Conservation (phyloP, 208 protist species). For the Crithidia thermophila region DNA sequence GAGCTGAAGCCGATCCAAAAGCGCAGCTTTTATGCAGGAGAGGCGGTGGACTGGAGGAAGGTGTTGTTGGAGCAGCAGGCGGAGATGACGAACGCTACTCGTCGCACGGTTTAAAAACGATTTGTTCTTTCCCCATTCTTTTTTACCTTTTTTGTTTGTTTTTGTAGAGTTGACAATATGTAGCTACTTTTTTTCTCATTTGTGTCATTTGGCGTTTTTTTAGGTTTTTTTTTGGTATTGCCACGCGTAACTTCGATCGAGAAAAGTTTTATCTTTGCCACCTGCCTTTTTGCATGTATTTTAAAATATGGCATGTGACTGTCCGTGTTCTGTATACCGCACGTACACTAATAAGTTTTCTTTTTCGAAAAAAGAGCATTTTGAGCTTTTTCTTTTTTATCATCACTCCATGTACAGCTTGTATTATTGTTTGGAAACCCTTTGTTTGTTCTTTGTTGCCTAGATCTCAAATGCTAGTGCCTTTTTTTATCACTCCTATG, state of each 20-base stretch:
- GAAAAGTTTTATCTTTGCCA: not conserved
- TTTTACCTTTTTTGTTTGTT: not conserved
- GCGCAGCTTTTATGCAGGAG: conserved; percentile 37
- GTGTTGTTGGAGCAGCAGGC: conserved; percentile 26
- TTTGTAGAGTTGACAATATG: not conserved
- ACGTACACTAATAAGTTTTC: no score
- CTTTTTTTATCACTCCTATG: no score
- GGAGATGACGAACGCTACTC: not conserved
- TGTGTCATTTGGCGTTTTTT: not conserved
- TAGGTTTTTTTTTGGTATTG: conserved; percentile 1
- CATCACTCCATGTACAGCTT: no score
- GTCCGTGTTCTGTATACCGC: no score
- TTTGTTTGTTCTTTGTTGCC: no score
- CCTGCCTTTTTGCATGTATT: conserved; percentile 3
- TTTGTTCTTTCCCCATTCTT: not conserved
- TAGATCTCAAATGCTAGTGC: no score
- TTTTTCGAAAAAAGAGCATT: no score
- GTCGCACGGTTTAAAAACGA: not conserved
- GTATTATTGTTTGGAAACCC: no score
- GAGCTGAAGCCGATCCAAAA: conserved; percentile 34
- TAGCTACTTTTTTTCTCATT: not conserved
- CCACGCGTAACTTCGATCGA: not conserved
- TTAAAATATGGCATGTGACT: no score
- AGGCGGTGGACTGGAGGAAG: conserved; percentile 27
- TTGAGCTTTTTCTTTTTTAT: no score